Percentiles rank a stretch among this genome's conserved stretches.
phyloP scores from a whole-genome alignment of 345 rosid species.

The Brassica juncea region DNA sequence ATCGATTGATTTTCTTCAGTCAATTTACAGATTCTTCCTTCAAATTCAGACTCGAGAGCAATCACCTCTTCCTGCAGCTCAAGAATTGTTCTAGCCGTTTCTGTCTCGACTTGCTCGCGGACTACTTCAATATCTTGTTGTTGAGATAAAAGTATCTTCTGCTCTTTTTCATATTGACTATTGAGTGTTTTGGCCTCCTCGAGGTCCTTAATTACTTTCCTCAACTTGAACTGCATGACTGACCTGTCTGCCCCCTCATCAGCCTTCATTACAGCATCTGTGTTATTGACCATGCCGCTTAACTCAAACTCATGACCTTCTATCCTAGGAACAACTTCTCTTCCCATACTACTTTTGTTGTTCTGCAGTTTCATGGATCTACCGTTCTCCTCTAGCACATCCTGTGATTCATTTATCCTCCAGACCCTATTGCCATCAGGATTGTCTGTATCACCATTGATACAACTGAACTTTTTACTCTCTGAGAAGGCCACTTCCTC shows the following conservation, averaged over 20 bases:
- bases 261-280: slow-evolving; percentile 27
- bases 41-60: slow-evolving; percentile 63
- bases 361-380: slow-evolving; percentile 44
- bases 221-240: slow-evolving; percentile 53
- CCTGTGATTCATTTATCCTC: slow-evolving; percentile 49
- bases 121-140: slow-evolving; percentile 65
- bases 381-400: slow-evolving; percentile 50
- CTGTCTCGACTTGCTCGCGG: slow-evolving; percentile 79
- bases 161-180: slow-evolving; percentile 58
- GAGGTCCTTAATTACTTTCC: slow-evolving; percentile 57
- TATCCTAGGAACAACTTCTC: slow-evolving; percentile 33
- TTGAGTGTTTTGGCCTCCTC: slow-evolving; percentile 58
- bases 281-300: slow-evolving; percentile 32
- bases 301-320: slow-evolving; percentile 36
- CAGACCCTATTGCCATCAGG: slow-evolving; percentile 33
- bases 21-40: slow-evolving; percentile 50
- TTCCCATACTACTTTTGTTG: slow-evolving; percentile 43
- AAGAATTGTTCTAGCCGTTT: slow-evolving; percentile 76
- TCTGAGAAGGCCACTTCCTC: slow-evolving; percentile 42
- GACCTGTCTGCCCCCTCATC: slow-evolving; percentile 40
- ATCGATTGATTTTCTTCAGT: slow-evolving; percentile 57
- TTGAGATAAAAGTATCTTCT: slow-evolving; percentile 54
- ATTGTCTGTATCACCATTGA: slow-evolving; percentile 33
- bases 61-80: slow-evolving; percentile 77
- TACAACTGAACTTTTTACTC: slow-evolving; percentile 38